A percentile compares a stretch with the other conserved stretches of the same genome.
Evolutionary conservation across 1,284 basidiomycete genomes (phyloP).

Genomic region (Rhizoctonia solani): DNA sequence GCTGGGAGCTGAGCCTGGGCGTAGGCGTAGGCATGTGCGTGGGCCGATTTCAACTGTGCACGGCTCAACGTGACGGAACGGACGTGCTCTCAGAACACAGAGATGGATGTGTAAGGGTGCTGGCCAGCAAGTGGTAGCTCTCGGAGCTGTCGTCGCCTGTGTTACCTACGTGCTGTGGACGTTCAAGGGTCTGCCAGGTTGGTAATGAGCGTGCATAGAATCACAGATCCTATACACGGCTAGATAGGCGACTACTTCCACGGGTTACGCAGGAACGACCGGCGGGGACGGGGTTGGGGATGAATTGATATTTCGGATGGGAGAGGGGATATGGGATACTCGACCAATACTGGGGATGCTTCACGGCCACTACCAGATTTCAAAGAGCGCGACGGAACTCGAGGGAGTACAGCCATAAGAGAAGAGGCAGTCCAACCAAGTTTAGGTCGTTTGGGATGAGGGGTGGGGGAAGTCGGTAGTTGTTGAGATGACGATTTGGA

Average conservation of each 20-base stretch:
- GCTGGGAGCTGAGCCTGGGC: slow-evolving; percentile 1
- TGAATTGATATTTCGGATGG: slow-evolving; percentile 1
- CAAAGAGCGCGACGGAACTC: slow-evolving; percentile 21
- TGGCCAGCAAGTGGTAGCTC: slow-evolving; percentile 21
- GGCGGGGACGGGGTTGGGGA: slow-evolving; percentile 29
- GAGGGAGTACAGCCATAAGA: slow-evolving; percentile 27
- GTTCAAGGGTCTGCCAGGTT: slow-evolving; percentile 18
- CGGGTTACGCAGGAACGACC: slow-evolving; percentile 32
- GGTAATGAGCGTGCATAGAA: slow-evolving; percentile 26
- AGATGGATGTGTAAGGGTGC: background rate
- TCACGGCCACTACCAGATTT: slow-evolving; percentile 12
- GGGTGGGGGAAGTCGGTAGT: slow-evolving; percentile 6
- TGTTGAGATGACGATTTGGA: background rate
- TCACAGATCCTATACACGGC: slow-evolving; percentile 29
- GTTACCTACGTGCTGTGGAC: slow-evolving; percentile 28
- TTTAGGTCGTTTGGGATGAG: slow-evolving; percentile 25
- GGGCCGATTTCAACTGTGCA: slow-evolving; percentile 21
- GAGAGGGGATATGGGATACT: slow-evolving; percentile 7
- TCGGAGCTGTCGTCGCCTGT: slow-evolving; percentile 17
- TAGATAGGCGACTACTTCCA: slow-evolving; percentile 7
- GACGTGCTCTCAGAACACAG: slow-evolving; percentile 34
- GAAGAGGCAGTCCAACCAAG: slow-evolving; percentile 30
- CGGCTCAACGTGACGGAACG: slow-evolving; percentile 30
- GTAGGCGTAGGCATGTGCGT: slow-evolving; percentile 15
- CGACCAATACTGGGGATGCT: slow-evolving; percentile 23